Evolutionary conservation across 2,329 filamentous ascomycete genomes (phyloP), one percentile per base, ranked within the genome.

Genomic region (Daldinia eschscholtzii): DNA sequence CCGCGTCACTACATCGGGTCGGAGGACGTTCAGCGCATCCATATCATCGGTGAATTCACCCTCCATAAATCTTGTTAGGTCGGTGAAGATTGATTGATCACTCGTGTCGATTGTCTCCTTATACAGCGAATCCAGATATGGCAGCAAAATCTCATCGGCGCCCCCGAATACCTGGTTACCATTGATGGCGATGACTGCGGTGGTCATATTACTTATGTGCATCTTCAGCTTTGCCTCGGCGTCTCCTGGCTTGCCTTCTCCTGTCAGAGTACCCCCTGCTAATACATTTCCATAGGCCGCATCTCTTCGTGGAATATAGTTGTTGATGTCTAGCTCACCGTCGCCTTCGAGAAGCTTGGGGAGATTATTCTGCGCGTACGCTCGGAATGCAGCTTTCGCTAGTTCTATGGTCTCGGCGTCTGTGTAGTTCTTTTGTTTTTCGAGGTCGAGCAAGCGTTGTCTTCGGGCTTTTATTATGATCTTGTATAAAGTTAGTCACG

Each of bases 1-100:
- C 64, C 94, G 86, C 0, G 94, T 97, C 28, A 97, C 83, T 37
- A 92, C 87, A 75, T 97, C 92, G 0, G 95, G 94, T 23, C 90
- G 86, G 42, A 95, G 84, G 10, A 97, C 93, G 75, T 98, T 98
- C 57, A 98, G 83, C 6, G 90, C 89, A 68, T 89, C 87, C 91
- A 98, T 94, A 76, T 98, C 95, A 64, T 92, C 89, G 78, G 92
- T 92, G 80, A 98, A 98, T 13, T 93, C 87, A n/a, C 88, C 84
- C 80, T 98, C 95, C 83, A 94, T 97, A 76, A 91, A 91, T 79
- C 92, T 87, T 0, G 95, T 97, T 30, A 98, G 86, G 70, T 92
- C 89, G 2, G 92, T 96, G 80, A 97, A 98, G 67, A 98, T 94
- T 59, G 83, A 85, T 77, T 90, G 87, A 72, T 90, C 87, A 63